These are phyloP conservation scores for Metarhizium sp. DNA, from an alignment of 2,329 filamentous ascomycete genomes.

Conservation along the genomic window DNA sequence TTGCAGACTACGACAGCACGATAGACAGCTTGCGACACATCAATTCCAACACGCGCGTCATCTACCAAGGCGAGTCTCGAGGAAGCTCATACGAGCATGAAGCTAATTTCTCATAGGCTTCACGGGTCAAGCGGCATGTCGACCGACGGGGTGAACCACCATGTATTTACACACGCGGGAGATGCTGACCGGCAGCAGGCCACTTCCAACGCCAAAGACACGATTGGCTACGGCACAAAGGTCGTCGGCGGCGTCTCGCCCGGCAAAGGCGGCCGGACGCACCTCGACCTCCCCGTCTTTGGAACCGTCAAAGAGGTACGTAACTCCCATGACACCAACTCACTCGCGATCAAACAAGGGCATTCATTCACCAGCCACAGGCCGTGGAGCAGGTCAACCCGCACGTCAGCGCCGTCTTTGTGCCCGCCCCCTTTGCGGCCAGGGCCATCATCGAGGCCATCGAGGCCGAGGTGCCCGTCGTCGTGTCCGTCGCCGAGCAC, in stretches of 20 bases:
- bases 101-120: conserved; percentile 18
- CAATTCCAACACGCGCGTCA: conserved; percentile 19
- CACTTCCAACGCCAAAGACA: conserved; percentile 27
- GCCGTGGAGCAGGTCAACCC: conserved; percentile 32
- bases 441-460: conserved; percentile 65
- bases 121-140: conserved; percentile 26
- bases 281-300: conserved; percentile 27
- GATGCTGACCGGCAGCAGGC: conserved; percentile 15
- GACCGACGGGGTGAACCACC: not conserved
- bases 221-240: conserved; percentile 27
- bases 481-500: conserved; percentile 73
- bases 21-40: conserved; percentile 19
- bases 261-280: conserved; percentile 22
- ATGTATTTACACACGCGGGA: not conserved
- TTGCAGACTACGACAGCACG: conserved; percentile 15
- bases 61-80: conserved; percentile 21
- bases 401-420: conserved; percentile 65
- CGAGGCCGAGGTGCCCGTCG: conserved; percentile 66
- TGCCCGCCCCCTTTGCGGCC: conserved; percentile 57
- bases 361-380: conserved; percentile 10
- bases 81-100: not conserved
- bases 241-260: conserved; percentile 30
- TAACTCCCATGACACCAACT: not conserved
- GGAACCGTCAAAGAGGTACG: conserved; percentile 22
- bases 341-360: not conserved